Evolutionary conservation across 106 monocot genomes (phyloP), one percentile per base, ranked within the genome.

Genomic region (Iris macrosiphon): DNA sequence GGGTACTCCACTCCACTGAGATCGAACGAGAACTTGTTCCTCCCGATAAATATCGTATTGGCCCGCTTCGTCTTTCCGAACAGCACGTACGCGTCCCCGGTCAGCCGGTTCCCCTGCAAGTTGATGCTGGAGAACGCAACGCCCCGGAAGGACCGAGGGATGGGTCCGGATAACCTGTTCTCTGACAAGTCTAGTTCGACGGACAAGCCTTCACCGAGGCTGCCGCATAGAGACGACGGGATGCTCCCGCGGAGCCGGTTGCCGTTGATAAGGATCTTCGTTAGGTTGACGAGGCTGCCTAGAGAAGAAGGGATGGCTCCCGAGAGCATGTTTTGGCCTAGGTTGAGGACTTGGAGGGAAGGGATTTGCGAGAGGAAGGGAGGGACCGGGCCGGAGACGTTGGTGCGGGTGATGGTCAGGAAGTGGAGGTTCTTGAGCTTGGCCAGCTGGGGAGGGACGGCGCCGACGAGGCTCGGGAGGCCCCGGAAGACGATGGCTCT

Each of bases 21-120:
- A 58, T 82, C 72, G 47, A 82, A 82, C 33, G 19, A 45, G 8
- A 82, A 40, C 53, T 30, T 7, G 60, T 82, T 76, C 63, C 72
- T 13, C 7, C 67, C 61, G 16, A 82, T 38, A 28, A 60, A 51
- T 6, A 82, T 45, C 27, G 30, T 16, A 20, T 42, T 35, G 11
- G 52, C 54, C 19, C 54, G 49, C 31, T 66, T 71, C 8, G 50
- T 37, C 12, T 42, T 11, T 7, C 52, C 63, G 37, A 82, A 82
- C 59, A 76, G 42, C 50, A 72, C 72, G 44, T 63, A 63, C 1
- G 81, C 56, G 35, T 76, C 57, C 6, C 81, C 76, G 20, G 58
- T 45, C 24, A 76, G 64, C 33, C 40, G 19, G 68, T 81, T 81
- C 19, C 67, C 26, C 1, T 66, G 67, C 20, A 81, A 42, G 46